Evolutionary conservation across 306 rosid genomes (phyloP).

Genomic region (Geum urbanum): DNA sequence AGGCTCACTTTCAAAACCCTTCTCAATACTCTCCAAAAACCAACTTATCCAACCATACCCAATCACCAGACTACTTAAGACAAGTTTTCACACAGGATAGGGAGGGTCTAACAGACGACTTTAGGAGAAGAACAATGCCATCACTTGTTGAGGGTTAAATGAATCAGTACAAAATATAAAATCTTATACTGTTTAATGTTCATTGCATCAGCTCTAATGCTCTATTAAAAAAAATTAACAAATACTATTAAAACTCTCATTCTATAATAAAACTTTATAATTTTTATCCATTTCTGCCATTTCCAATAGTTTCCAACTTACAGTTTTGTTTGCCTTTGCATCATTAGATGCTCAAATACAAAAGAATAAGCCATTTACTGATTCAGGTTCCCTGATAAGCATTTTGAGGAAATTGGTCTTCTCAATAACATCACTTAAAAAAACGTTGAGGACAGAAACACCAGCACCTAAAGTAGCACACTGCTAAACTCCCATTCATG

Average conservation of each 20-base stretch:
- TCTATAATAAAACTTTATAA: not conserved
- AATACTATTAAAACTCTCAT: not conserved
- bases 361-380: not conserved
- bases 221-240: no score
- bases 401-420: not conserved
- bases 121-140: not conserved
- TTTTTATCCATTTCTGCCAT: not conserved
- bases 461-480: not conserved
- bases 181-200: not conserved
- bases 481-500: not conserved
- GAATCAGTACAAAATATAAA: not conserved
- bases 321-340: no score
- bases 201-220: no score
- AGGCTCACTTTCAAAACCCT: not conserved
- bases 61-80: not conserved
- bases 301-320: not conserved
- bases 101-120: not conserved
- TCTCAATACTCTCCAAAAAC: not conserved
- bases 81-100: not conserved
- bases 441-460: not conserved
- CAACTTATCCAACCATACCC: not conserved
- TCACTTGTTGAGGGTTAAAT: not conserved
- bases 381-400: not conserved
- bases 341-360: not conserved
- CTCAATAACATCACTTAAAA: not conserved